Conservation (phyloP, 2,329 filamentous ascomycete species). For the Phialophora verrucosa region DNA sequence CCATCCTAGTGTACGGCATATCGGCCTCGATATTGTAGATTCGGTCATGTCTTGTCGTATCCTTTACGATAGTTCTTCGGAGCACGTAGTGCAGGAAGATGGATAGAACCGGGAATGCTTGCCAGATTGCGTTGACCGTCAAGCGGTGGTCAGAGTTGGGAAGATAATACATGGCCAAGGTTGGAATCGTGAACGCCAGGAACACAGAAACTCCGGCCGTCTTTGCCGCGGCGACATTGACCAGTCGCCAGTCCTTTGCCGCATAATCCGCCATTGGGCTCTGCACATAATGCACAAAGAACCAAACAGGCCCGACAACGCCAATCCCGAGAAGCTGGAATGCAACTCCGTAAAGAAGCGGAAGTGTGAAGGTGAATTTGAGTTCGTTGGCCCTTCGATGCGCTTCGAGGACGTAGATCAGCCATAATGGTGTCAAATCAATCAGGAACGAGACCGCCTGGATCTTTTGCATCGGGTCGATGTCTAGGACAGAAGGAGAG, state of each 20-base stretch:
- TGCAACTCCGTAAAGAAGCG: constrained; percentile 39
- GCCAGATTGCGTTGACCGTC: constrained; percentile 37
- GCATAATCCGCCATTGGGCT: constrained; percentile 45
- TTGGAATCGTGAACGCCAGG: constrained; percentile 39
- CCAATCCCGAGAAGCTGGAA: constrained; percentile 43
- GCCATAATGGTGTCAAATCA: constrained; percentile 41
- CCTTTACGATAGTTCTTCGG: constrained; percentile 6
- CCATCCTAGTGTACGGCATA: constrained; percentile 10
- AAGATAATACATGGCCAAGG: constrained; percentile 37
- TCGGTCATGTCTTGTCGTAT: constrained; percentile 22
- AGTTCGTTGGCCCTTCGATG: constrained; percentile 41
- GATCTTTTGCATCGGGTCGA: constrained; percentile 17
- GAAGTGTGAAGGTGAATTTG: constrained; percentile 37
- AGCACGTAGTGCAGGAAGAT: constrained; percentile 23
- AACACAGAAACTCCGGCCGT: constrained; percentile 9
- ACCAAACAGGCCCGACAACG: constrained; percentile 46
- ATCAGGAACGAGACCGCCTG: constrained; percentile 40
- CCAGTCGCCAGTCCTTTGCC: constrained; percentile 44
- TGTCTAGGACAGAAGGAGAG: constrained; percentile 14
- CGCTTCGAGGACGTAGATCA: constrained; percentile 43
- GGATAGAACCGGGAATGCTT: constrained; percentile 33
- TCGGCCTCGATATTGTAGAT: constrained; percentile 18
- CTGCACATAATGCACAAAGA: constrained; percentile 47
- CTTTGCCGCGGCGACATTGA: constrained; percentile 34
- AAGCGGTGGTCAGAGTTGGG: constrained; percentile 35